Evolutionary conservation across 2,329 filamentous ascomycete species (phyloP).

Genomic region (Fonsecaea pedrosoi): DNA sequence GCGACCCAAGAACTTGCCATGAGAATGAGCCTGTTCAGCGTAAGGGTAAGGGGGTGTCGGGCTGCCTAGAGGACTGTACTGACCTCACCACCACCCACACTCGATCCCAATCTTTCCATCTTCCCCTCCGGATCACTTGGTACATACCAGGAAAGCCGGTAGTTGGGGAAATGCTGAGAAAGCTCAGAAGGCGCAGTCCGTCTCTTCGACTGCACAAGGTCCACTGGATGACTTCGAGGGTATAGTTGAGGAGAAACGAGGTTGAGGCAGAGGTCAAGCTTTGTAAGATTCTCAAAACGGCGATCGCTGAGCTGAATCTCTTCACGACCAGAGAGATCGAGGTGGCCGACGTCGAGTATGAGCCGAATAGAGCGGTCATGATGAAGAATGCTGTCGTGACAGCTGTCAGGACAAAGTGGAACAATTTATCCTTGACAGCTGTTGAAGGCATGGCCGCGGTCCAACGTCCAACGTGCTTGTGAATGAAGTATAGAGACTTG

Average conservation of each 20-base stretch:
- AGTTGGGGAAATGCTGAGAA: constrained; percentile 9
- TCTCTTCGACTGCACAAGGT: neutral
- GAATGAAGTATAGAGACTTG: too few relatives aligned
- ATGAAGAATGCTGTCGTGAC: neutral
- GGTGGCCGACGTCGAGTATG: neutral
- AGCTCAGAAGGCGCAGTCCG: neutral
- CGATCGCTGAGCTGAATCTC: constrained; percentile 1
- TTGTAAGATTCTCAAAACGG: constrained; percentile 10
- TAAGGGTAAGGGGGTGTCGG: neutral
- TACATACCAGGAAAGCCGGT: neutral
- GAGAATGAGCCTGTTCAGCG: neutral
- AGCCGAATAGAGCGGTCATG: too few relatives aligned
- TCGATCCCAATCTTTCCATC: neutral
- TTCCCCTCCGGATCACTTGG: neutral
- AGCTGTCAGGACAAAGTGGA: neutral
- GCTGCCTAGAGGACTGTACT: neutral
- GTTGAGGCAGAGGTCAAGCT: constrained; percentile 3
- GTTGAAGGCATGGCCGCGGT: too few relatives aligned
- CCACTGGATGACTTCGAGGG: constrained; percentile 11
- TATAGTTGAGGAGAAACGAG: neutral
- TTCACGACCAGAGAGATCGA: neutral
- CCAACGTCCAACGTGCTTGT: too few relatives aligned
- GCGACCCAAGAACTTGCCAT: neutral
- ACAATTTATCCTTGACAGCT: too few relatives aligned
- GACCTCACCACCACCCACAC: constrained; percentile 6